Evolutionary conservation across 805 yeast species (phyloP).

Genomic region (Saccharomycopsis malanga): DNA sequence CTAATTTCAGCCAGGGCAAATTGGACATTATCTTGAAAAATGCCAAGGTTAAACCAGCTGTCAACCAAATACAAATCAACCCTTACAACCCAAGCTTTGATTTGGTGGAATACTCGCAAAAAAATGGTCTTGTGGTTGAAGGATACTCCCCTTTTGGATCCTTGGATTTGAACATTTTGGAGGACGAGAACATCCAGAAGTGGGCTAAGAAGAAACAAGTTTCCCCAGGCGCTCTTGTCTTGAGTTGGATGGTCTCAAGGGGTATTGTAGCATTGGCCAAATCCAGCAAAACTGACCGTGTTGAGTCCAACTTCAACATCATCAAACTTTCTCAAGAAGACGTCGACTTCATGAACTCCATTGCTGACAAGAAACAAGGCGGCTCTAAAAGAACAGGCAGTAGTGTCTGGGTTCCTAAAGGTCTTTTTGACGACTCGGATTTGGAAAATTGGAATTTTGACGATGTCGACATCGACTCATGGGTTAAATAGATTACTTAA

Average conservation of each 20-base stretch:
- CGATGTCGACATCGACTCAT: no score
- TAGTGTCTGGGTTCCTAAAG: constrained; percentile 11
- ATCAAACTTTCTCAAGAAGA: constrained; percentile 37
- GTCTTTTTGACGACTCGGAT: constrained; percentile 9
- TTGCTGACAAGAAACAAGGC: constrained; percentile 25
- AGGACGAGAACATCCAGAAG: constrained; percentile 35
- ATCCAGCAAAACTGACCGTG: constrained; percentile 63
- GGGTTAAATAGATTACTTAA: no score
- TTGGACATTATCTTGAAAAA: constrained; percentile 41
- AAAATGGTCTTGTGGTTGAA: constrained; percentile 48
- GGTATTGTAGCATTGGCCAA: constrained; percentile 53
- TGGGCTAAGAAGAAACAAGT: constrained; percentile 38
- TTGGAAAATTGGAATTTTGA: constrained; percentile 7
- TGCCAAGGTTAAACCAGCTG: constrained; percentile 52
- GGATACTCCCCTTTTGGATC: constrained; percentile 78
- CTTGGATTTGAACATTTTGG: constrained; percentile 42
- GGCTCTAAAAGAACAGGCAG: not conserved
- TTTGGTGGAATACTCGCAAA: constrained; percentile 43
- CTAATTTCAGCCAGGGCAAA: constrained; percentile 54
- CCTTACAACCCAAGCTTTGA: constrained; percentile 61
- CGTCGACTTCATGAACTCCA: constrained; percentile 29
- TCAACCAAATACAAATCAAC: constrained; percentile 70
- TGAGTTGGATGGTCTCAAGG: constrained; percentile 43
- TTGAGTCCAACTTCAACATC: constrained; percentile 34
- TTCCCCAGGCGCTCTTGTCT: constrained; percentile 36